A percentile compares a stretch with the other conserved stretches of the same genome.
These are phyloP conservation scores for Boletus semigastroideus DNA, from an alignment of 1,284 basidiomycete species.

Conservation along the genomic window DNA sequence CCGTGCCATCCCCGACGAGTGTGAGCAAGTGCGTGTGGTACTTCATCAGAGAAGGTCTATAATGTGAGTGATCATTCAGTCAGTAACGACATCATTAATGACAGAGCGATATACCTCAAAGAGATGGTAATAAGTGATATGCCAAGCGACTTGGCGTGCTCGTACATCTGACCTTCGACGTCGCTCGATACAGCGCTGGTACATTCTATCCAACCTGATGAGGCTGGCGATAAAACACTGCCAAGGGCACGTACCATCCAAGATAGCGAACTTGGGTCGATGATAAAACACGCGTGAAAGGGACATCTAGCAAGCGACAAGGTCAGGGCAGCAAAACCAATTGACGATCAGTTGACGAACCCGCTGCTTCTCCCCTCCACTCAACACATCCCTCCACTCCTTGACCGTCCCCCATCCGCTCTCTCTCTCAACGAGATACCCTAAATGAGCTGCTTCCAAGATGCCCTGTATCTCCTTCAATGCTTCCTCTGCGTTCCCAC, in stretches of 20 bases:
- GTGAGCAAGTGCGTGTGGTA: constrained; percentile 84
- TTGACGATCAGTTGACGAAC: constrained; percentile 39
- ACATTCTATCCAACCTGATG: constrained; percentile 59
- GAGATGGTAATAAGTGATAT: constrained; percentile 95
- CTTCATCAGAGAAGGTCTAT: constrained; percentile 76
- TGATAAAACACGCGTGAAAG: constrained; percentile 87
- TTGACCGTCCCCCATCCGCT: constrained; percentile 89
- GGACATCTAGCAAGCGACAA: constrained; percentile 61
- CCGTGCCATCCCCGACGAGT: constrained; percentile 63
- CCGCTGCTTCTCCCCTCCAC: constrained; percentile 94
- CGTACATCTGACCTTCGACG: constrained; percentile 95
- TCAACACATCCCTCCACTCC: constrained; percentile 95
- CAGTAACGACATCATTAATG: neutral
- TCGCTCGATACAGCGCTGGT: constrained; percentile 96
- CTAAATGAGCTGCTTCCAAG: constrained; percentile 78
- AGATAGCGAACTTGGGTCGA: constrained; percentile 70
- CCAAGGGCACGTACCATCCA: constrained; percentile 60
- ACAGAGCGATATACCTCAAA: constrained; percentile 48
- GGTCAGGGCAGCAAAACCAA: neutral
- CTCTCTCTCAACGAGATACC: constrained; percentile 84
- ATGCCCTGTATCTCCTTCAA: constrained; percentile 73
- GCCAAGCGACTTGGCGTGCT: constrained; percentile 87
- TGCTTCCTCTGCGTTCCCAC: constrained; percentile 47
- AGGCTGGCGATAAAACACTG: neutral
- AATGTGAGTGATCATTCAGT: neutral